phyloP scores from a whole-genome alignment of 352 stramenopile species.

The Pythium chondricola region DNA sequence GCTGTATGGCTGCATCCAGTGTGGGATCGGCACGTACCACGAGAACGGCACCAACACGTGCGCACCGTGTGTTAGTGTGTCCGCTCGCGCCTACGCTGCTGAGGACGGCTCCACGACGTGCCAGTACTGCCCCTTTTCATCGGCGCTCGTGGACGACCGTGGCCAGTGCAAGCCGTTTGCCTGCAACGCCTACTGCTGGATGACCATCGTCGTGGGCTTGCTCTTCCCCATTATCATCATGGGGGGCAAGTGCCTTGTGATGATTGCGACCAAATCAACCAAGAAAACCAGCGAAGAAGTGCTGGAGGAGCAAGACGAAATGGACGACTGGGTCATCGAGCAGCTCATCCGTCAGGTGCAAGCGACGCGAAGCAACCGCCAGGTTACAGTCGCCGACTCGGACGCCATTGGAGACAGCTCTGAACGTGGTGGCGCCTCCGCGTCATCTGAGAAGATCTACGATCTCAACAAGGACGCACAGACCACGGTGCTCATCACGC shows the following conservation, averaged over 20 bases:
- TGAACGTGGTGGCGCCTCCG: neutral
- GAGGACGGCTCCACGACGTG: slow-evolving; percentile 45
- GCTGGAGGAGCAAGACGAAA: slow-evolving; percentile 51
- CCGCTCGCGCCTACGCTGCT: slow-evolving; percentile 40
- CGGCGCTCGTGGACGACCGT: slow-evolving; percentile 28
- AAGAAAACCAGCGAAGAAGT: slow-evolving; percentile 19
- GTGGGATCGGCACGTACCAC: slow-evolving; percentile 46
- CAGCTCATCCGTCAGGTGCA: slow-evolving; percentile 56
- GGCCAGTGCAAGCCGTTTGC: slow-evolving; percentile 37
- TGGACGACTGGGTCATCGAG: slow-evolving; percentile 64
- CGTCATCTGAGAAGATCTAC: slow-evolving; percentile 30
- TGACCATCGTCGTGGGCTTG: slow-evolving; percentile 50
- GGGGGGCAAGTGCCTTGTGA: slow-evolving; percentile 41
- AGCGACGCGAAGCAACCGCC: slow-evolving; percentile 10
- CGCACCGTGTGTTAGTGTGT: slow-evolving; percentile 34
- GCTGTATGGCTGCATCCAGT: slow-evolving; percentile 61
- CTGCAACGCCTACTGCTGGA: slow-evolving; percentile 57
- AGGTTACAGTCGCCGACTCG: neutral
- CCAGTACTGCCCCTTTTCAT: slow-evolving; percentile 59
- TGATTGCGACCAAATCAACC: slow-evolving; percentile 35
- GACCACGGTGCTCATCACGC: slow-evolving; percentile 42
- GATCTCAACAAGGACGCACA: slow-evolving; percentile 52
- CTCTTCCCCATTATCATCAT: slow-evolving; percentile 45
- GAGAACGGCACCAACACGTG: slow-evolving; percentile 39
- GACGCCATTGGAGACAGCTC: neutral